Evolutionary conservation across 1,284 basidiomycete genomes (phyloP).

Genomic region (Hortiboletus rubellus): DNA sequence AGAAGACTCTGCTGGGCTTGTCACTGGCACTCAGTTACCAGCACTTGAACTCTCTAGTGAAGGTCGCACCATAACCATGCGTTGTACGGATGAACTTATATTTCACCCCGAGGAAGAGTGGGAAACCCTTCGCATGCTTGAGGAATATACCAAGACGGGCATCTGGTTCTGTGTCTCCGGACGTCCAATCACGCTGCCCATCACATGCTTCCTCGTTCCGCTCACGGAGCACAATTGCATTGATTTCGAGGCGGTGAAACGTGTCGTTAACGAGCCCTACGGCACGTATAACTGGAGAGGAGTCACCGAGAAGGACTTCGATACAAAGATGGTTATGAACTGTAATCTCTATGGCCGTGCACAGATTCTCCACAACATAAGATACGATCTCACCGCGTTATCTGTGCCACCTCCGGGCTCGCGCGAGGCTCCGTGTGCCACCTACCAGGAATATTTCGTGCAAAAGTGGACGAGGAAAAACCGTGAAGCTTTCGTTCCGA

Average conservation of each 20-base stretch:
- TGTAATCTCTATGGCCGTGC: slow-evolving; percentile 55
- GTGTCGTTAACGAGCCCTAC: slow-evolving; percentile 47
- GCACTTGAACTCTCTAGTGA: slow-evolving; percentile 44
- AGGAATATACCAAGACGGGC: slow-evolving; percentile 60
- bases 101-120: slow-evolving; percentile 47
- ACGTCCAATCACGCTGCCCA: slow-evolving; percentile 48
- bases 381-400: slow-evolving; percentile 62
- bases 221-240: slow-evolving; percentile 47
- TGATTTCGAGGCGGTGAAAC: slow-evolving; percentile 57
- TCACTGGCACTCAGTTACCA: slow-evolving; percentile 60
- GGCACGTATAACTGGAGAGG: slow-evolving; percentile 56
- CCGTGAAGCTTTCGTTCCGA: slow-evolving; percentile 45
- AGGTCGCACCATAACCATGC: slow-evolving; percentile 39
- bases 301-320: slow-evolving; percentile 49
- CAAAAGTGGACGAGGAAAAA: slow-evolving; percentile 53
- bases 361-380: slow-evolving; percentile 54
- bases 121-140: slow-evolving; percentile 49
- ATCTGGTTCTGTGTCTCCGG: slow-evolving; percentile 65
- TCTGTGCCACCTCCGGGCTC: slow-evolving; percentile 53
- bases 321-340: slow-evolving; percentile 53
- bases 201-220: slow-evolving; percentile 65
- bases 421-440: slow-evolving; percentile 46
- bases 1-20: slow-evolving; percentile 50
- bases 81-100: slow-evolving; percentile 40
- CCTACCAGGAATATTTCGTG: slow-evolving; percentile 62